These are phyloP conservation scores for Leccinum truebloodii DNA, from an alignment of 768 basidiomycete genomes.

Conservation along the genomic window DNA sequence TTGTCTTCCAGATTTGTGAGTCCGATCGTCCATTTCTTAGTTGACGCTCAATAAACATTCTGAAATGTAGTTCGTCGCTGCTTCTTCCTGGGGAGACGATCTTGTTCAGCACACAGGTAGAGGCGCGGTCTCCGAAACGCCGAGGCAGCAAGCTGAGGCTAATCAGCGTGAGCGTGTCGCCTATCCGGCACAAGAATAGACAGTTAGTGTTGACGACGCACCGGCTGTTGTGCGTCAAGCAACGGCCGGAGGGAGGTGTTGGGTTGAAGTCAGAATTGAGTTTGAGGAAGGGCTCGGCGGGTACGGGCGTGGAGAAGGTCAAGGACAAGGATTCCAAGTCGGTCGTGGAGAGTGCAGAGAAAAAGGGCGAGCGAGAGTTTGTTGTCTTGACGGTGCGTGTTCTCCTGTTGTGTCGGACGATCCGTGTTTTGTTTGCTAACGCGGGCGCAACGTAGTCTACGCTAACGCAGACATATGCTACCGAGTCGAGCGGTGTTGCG, in stretches of 20 bases:
- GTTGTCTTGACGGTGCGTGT: slow-evolving; percentile 58
- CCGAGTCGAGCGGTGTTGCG: slow-evolving; percentile 36
- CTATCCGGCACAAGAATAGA: slow-evolving; percentile 51
- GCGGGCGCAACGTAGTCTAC: slow-evolving; percentile 37
- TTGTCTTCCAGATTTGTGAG: slow-evolving; percentile 48
- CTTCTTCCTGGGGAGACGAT: slow-evolving; percentile 49
- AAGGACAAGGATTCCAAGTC: slow-evolving; percentile 45
- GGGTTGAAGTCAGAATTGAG: slow-evolving; percentile 54
- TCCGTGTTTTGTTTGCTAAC: background rate
- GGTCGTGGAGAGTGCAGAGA: slow-evolving; percentile 47
- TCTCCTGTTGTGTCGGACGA: background rate
- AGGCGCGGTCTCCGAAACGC: slow-evolving; percentile 52
- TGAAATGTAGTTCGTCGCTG: slow-evolving; percentile 32
- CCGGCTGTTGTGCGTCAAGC: slow-evolving; percentile 59
- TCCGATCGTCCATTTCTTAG: background rate
- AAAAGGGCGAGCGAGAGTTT: slow-evolving; percentile 59
- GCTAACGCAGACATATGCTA: slow-evolving; percentile 47
- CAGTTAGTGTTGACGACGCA: slow-evolving; percentile 58
- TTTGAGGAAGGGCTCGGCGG: slow-evolving; percentile 29
- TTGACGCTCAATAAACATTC: background rate
- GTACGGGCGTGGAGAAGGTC: slow-evolving; percentile 15
- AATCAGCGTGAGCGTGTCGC: slow-evolving; percentile 48
- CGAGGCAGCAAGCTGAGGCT: slow-evolving; percentile 58
- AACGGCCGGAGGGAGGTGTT: slow-evolving; percentile 35
- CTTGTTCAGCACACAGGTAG: slow-evolving; percentile 54